Percentiles rank a stretch among this genome's conserved stretches.
Evolutionary conservation across 371 early-diverging fungal genomes (phyloP).

Genomic region (Nematocida homosporus): DNA sequence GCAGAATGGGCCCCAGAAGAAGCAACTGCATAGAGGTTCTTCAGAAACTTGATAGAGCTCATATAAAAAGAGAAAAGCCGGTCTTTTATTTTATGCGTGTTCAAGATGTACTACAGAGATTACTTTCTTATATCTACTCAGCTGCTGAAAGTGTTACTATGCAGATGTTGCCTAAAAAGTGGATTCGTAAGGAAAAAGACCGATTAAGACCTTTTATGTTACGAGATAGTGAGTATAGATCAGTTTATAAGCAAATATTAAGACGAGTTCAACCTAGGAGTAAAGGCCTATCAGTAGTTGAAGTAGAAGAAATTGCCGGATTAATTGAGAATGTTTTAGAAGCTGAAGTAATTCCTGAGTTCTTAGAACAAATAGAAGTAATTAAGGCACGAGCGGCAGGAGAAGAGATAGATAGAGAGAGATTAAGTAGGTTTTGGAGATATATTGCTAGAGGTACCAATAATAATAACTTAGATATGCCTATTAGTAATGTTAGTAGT

Average conservation of each 20-base stretch:
- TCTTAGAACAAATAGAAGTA: background rate
- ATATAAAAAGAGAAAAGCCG: conserved; percentile 21
- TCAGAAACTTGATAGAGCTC: conserved; percentile 65
- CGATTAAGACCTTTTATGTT: background rate
- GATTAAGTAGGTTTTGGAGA: background rate
- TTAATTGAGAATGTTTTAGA: conserved; percentile 5
- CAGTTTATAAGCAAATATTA: conserved; percentile 13
- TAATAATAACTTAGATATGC: no score
- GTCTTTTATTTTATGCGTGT: conserved; percentile 47
- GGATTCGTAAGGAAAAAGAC: background rate
- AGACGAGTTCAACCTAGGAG: conserved; percentile 8
- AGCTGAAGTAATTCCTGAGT: background rate
- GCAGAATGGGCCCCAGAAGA: conserved; percentile 43
- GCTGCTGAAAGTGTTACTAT: conserved; percentile 14
- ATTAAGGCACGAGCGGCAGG: conserved; percentile 2
- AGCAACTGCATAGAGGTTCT: conserved; percentile 62
- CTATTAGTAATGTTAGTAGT: background rate
- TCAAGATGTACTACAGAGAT: background rate
- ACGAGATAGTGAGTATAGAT: conserved; percentile 12
- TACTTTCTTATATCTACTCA: background rate
- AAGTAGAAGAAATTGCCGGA: background rate
- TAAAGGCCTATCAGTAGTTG: background rate
- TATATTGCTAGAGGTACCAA: background rate
- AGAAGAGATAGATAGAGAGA: background rate
- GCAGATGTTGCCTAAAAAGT: conserved; percentile 9